Percentiles rank a stretch among this genome's conserved stretches.
Evolutionary conservation across 768 basidiomycete species (phyloP).

Genomic region (Leccinum truebloodii): DNA sequence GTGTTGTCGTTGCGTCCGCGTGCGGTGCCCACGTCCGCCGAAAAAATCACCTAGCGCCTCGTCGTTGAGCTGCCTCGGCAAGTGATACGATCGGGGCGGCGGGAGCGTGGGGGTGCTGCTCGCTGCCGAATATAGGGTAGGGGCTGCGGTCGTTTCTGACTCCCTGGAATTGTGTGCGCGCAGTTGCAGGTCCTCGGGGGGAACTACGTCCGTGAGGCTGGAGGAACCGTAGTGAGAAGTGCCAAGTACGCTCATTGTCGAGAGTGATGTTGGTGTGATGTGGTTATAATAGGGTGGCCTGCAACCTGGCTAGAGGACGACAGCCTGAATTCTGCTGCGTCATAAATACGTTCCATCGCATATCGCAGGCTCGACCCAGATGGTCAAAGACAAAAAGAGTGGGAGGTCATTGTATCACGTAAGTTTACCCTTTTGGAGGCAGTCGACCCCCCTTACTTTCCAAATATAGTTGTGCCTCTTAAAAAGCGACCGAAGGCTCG

Average conservation of each 20-base stretch:
- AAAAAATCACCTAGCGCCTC: conserved; percentile 35
- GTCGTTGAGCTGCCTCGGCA: conserved; percentile 29
- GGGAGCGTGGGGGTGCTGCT: conserved; percentile 24
- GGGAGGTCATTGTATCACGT: neutral
- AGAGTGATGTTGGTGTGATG: neutral
- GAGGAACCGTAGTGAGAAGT: conserved; percentile 5
- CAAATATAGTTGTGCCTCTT: conserved; percentile 3
- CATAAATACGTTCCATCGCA: conserved; percentile 28
- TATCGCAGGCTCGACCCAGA: conserved; percentile 13
- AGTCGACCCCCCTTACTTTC: conserved; percentile 7
- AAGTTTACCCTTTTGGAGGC: neutral
- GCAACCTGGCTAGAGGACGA: conserved; percentile 10
- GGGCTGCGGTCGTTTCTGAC: conserved; percentile 22
- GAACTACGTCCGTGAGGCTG: conserved; percentile 4
- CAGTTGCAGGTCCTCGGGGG: conserved; percentile 23
- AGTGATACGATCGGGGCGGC: conserved; percentile 23
- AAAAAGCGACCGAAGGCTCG: neutral
- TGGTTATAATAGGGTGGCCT: conserved; percentile 12
- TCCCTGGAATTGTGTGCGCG: conserved; percentile 24
- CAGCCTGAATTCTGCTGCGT: neutral
- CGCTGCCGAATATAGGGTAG: conserved; percentile 13
- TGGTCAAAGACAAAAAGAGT: conserved; percentile 35
- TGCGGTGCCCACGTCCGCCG: conserved; percentile 28
- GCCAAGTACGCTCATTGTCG: conserved; percentile 18
- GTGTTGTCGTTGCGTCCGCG: conserved; percentile 17